Evolutionary conservation across 441 rosid species (phyloP).

Genomic region (Hura crepitans): DNA sequence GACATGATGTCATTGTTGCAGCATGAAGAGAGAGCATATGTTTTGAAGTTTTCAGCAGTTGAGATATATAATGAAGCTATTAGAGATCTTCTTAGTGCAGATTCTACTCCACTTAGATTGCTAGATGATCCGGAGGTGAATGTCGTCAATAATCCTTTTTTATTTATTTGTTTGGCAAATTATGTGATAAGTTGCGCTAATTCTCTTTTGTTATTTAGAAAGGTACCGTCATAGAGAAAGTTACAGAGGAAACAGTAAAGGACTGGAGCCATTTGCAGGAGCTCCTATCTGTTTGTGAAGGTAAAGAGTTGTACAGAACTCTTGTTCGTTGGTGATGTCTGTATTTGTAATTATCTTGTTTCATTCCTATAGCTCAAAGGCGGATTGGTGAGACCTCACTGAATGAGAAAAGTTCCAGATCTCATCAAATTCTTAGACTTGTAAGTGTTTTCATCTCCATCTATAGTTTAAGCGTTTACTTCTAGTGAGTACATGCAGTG

Average conservation of each 20-base stretch:
- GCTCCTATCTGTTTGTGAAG: constrained; percentile 62
- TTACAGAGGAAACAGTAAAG: constrained; percentile 39
- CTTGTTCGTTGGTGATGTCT: constrained; percentile 17
- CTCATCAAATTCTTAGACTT: constrained; percentile 88
- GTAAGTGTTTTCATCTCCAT: constrained; percentile 30
- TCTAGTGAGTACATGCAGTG: neutral
- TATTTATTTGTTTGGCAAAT: neutral
- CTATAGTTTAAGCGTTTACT: constrained; percentile 19
- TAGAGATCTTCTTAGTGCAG: constrained; percentile 70
- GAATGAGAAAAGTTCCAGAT: constrained; percentile 84
- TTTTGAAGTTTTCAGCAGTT: constrained; percentile 78
- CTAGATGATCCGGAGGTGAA: constrained; percentile 89
- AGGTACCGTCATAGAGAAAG: constrained; percentile 65
- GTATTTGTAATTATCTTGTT: constrained; percentile 13
- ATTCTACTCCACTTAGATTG: constrained; percentile 64
- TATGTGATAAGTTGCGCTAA: constrained; percentile 14
- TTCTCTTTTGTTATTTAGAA: constrained; percentile 41
- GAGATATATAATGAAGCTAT: constrained; percentile 96
- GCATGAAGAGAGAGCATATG: constrained; percentile 86
- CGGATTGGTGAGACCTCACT: constrained; percentile 74
- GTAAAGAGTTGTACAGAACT: constrained; percentile 33
- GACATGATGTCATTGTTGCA: constrained; percentile 27
- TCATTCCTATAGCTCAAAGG: constrained; percentile 60
- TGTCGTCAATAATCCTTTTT: neutral
- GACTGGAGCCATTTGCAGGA: constrained; percentile 45